Evolutionary conservation across 441 rosid species (phyloP).

Genomic region (Macaranga tanarius): DNA sequence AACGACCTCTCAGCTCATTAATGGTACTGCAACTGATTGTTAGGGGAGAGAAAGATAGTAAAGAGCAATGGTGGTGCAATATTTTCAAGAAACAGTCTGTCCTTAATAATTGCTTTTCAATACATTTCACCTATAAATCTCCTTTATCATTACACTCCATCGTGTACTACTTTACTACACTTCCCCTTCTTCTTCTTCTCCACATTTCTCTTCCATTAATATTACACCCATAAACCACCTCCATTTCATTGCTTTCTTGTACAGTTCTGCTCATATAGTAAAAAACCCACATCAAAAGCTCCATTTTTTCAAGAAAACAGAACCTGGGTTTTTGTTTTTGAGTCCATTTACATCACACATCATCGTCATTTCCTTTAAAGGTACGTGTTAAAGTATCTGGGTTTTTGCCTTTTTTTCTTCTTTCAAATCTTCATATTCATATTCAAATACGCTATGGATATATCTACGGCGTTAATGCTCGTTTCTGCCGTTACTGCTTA

Average conservation of each 20-base stretch:
- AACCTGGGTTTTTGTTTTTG: constrained; percentile 15
- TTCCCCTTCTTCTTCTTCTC: not conserved
- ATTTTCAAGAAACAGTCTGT: constrained; percentile 53
- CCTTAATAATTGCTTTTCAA: constrained; percentile 52
- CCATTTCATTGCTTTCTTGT: not conserved
- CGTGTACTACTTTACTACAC: constrained; percentile 6
- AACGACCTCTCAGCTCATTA: constrained; percentile 62
- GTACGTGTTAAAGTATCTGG: not conserved
- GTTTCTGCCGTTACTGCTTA: constrained; percentile 69
- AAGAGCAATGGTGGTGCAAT: constrained; percentile 24
- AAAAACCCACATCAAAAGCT: not conserved
- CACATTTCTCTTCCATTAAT: not conserved
- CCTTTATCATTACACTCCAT: constrained; percentile 30
- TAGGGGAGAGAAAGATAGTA: constrained; percentile 17
- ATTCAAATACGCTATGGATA: constrained; percentile 55
- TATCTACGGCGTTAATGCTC: constrained; percentile 56
- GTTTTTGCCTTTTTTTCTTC: not conserved
- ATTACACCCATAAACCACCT: not conserved
- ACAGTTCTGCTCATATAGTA: not conserved
- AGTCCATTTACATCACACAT: not conserved
- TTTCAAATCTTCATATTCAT: too few species aligned
- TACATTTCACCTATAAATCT: constrained; percentile 60
- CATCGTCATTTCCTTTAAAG: too few species aligned
- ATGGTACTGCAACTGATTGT: constrained; percentile 37
- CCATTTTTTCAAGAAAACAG: not conserved